Evolutionary conservation across 192 early-diverging fungal genomes (phyloP).

Genomic region (Podila verticillata): DNA sequence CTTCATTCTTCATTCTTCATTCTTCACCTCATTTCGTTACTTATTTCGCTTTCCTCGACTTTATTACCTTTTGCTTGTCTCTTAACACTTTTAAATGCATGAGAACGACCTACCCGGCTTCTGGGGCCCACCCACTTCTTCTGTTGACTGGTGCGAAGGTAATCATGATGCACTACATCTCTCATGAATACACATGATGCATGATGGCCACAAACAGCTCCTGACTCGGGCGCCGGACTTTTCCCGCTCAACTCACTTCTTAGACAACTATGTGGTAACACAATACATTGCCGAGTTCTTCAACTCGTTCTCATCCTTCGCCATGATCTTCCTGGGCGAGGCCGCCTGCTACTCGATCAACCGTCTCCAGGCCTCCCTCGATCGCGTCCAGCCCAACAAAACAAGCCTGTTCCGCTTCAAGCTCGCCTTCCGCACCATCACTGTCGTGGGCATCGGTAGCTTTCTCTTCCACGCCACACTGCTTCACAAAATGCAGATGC

Average conservation of each 20-base stretch:
- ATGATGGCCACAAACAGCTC: no score
- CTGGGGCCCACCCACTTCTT: conserved; percentile 67
- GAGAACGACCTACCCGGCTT: conserved; percentile 14
- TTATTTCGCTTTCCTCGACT: background rate
- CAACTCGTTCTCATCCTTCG: conserved; percentile 75
- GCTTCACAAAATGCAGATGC: conserved; percentile 72
- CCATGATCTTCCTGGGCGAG: conserved; percentile 70
- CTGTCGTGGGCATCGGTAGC: conserved; percentile 80
- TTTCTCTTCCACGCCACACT: conserved; percentile 84
- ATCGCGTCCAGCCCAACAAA: background rate
- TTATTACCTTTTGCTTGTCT: no score
- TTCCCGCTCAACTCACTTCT: background rate
- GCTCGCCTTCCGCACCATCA: conserved; percentile 65
- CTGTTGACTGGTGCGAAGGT: conserved; percentile 60
- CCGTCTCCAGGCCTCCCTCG: conserved; percentile 26
- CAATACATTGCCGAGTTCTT: conserved; percentile 69
- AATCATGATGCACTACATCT: background rate
- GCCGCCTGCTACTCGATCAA: conserved; percentile 45
- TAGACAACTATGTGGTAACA: conserved; percentile 61
- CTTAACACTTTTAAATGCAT: no score
- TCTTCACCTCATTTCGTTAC: no score
- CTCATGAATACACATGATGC: background rate
- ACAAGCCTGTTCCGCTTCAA: conserved; percentile 56
- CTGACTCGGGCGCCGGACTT: background rate
- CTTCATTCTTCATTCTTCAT: no score